Conservation (phyloP, 176 grass and related monocot species). For the Avena insularis region DNA sequence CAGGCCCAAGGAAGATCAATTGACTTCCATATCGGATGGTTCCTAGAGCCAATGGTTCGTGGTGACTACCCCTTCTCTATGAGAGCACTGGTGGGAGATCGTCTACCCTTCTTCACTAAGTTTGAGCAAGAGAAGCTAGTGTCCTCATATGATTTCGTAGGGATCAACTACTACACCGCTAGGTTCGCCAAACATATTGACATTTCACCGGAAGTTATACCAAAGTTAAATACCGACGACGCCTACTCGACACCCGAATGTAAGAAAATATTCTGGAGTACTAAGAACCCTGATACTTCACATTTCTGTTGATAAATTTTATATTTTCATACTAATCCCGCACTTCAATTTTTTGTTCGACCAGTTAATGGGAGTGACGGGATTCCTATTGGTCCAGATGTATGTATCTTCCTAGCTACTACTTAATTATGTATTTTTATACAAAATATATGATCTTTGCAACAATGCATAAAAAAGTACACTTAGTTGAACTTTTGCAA, state of each 20-base stretch:
- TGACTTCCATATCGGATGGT: slow-evolving; percentile 20
- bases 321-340: neutral
- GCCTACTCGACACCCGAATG: neutral
- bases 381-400: neutral
- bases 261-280: neutral
- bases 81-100: neutral
- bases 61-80: slow-evolving; percentile 45
- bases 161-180: slow-evolving; percentile 38
- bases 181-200: neutral
- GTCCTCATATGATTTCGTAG: slow-evolving; percentile 20
- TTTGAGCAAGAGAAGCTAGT: neutral
- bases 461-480: neutral
- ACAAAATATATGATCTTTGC: neutral
- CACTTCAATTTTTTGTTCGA: neutral
- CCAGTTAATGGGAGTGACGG: neutral
- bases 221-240: neutral
- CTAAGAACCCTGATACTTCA: neutral
- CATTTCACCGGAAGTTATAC: neutral
- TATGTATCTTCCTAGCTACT: slow-evolving; percentile 4
- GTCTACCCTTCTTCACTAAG: neutral
- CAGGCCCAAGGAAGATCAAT: slow-evolving; percentile 1
- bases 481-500: neutral
- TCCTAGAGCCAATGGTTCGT: slow-evolving; percentile 13
- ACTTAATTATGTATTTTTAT: neutral
- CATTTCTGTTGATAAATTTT: neutral